Evolutionary conservation across 1,284 basidiomycete species (phyloP), one percentile per base, ranked within the genome.

Genomic region (Coniferiporia sulphurascens): DNA sequence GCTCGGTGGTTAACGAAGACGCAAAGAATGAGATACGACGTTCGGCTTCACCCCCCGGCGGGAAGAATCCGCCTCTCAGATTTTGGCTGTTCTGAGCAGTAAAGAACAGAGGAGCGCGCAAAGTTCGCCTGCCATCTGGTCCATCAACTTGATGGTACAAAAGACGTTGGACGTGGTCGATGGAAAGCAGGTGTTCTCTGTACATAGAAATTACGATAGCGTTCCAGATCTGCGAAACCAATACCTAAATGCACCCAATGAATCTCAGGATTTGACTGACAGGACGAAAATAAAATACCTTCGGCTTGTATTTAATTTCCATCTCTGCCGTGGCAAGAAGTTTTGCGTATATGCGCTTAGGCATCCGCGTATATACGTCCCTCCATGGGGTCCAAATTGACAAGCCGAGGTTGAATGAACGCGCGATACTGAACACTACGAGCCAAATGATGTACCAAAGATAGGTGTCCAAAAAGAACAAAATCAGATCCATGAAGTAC

Each of bases 171-270:
- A 98, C 94, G 70, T 97, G 93, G 66, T 96, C 92, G 70, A 97
- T 96, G 64, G 92, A 95, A 41, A 98, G 79, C 48, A 98, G 78
- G 75, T 98, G 95, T 70, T 98, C 95, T 65, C 95, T 86, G 74
- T 98, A 98, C 95, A 98, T 98, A 55, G 94, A 97, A 66, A 98
- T 98, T 73, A 98, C 95, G 75, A 98, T 81, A 52, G 95, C 95
- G 73, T 98, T 98, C 95, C 95, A 98, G 52, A 98, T 89, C 77
- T 98, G 95, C 15, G 94, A 97, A 34, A 98, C 95, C 36, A 98
- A 83, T 53, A 98, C 95, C 83, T 84, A 49, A 27, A 9, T 48
- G 60, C 8, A 22, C 52, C 62, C 36, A 60, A 55, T 51, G 27
- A 48, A n/a, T 57, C n/a, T 13, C n/a, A 27, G 17, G 15, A 48